Base-by-base conservation (phyloP, 2,329 filamentous ascomycete species). In the Aureobasidium sp. region DNA sequence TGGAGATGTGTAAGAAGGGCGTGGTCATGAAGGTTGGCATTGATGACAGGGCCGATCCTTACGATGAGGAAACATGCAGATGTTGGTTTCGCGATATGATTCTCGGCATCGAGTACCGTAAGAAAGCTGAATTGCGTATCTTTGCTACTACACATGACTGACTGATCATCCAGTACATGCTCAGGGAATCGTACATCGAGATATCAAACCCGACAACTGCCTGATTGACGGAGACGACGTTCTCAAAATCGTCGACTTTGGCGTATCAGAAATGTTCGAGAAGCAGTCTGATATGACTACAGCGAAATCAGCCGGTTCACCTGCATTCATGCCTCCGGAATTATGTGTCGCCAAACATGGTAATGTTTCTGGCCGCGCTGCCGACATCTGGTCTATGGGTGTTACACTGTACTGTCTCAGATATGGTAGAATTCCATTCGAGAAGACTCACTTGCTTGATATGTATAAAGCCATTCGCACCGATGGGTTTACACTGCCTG, bases 371-470 rank as follows among this genome's bases (percentile, higher is more conserved):
- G 94, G 94, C 11, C 89, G 85, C 67, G 91, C 93, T 4, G 91
- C 91, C 4, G 94, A 99, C 74, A 91, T 99, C 59, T 99, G 94
- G 94, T 96, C 93, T 3, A 97, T 97, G 93, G 94, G 94, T 6
- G 87, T 97, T 9, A 96, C 92, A 1, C 79, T 99, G 2, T 97
- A 93, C 72, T 99, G 94, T 72, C 81, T 99, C 42, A 86, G 89
- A 64, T 97, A 96, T 69, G 94, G 94, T 34, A 81, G 79, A 54
- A 87, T 99, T 64, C 94, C 94, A 0, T 99, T 97, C 70, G 88
- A 92, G 69, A 84, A 87, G 61, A 79, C 83, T 6, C 86, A 85
- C 21, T 86, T 97, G 63, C 79, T 97, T 61, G 92, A 96, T 55
- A 84, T 97, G 65, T 97, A 95, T 71, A 87, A 96, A 63, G 86